These are phyloP conservation scores for Apocynum venetum DNA, from an alignment of 257 asterid genomes.

Conservation along the genomic window DNA sequence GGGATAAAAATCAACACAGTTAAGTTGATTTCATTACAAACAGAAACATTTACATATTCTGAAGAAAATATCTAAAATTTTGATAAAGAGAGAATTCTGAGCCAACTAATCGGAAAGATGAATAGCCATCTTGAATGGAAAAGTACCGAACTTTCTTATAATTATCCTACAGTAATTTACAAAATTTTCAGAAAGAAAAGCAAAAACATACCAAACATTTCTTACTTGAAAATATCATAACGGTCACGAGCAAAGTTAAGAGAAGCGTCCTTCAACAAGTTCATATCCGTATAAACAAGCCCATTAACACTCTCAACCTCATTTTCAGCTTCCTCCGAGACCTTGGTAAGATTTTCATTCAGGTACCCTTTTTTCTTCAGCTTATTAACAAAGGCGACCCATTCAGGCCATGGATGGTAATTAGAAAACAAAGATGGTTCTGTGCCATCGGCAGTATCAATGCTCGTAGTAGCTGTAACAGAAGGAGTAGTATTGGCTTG, in stretches of 20 bases:
- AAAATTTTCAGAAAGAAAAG: not conserved
- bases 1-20: not conserved
- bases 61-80: not conserved
- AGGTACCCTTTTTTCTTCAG: conserved; percentile 70
- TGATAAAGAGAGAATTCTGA: not conserved
- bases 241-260: conserved; percentile 84
- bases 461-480: conserved; percentile 1
- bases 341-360: conserved; percentile 8
- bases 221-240: conserved; percentile 73
- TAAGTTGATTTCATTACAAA: not conserved
- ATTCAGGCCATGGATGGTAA: conserved; percentile 92
- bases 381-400: conserved; percentile 70
- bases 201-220: not conserved
- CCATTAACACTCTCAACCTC: conserved; percentile 23
- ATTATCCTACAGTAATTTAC: not conserved
- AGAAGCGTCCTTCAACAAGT: conserved; percentile 60
- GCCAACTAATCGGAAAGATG: not conserved
- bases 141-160: not conserved
- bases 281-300: conserved; percentile 45
- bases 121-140: not conserved
- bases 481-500: conserved; percentile 18
- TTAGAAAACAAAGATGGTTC: conserved; percentile 16
- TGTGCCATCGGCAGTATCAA: conserved; percentile 8
- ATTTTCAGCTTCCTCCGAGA: conserved; percentile 12
- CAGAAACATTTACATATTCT: not conserved